phyloP scores from a whole-genome alignment of 768 basidiomycete species.

The Fibroporia radiculosa region DNA sequence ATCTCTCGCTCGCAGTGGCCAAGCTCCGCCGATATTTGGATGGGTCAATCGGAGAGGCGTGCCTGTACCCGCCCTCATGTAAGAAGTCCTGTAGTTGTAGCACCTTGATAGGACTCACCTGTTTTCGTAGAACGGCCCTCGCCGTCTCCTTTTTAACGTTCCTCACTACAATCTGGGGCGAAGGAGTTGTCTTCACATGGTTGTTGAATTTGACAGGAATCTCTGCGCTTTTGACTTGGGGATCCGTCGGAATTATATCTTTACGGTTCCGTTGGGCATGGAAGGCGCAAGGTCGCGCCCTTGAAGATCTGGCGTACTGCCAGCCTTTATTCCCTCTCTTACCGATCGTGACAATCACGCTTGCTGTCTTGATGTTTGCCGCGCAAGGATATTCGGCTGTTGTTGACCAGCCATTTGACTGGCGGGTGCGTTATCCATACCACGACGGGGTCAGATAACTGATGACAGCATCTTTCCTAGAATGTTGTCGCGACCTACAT shows the following conservation, averaged over 20 bases:
- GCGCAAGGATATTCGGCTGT: constrained; percentile 48
- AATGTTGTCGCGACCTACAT: constrained; percentile 52
- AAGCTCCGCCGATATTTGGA: constrained; percentile 58
- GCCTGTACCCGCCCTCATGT: constrained; percentile 46
- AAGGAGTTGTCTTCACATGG: constrained; percentile 49
- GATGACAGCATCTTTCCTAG: too few species aligned
- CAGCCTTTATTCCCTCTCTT: constrained; percentile 51
- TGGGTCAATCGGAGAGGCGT: constrained; percentile 60
- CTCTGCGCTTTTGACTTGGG: constrained; percentile 62
- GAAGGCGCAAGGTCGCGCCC: constrained; percentile 39
- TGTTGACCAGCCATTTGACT: constrained; percentile 34
- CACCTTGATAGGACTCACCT: constrained; percentile 11
- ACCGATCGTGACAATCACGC: constrained; percentile 40
- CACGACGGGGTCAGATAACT: too few species aligned
- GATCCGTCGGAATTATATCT: constrained; percentile 44
- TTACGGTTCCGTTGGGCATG: constrained; percentile 61
- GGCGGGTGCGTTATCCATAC: constrained; percentile 28
- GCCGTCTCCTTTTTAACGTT: constrained; percentile 43
- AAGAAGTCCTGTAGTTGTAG: constrained; percentile 2
- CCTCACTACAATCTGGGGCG: constrained; percentile 51
- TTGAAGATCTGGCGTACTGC: constrained; percentile 49
- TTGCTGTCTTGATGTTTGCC: constrained; percentile 44
- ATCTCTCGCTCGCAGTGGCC: constrained; percentile 54
- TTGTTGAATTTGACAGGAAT: constrained; percentile 59
- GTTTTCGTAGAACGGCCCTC: constrained; percentile 33